Evolutionary conservation across 345 rosid genomes (phyloP).

Genomic region (Eucalyptus erythrocorys): DNA sequence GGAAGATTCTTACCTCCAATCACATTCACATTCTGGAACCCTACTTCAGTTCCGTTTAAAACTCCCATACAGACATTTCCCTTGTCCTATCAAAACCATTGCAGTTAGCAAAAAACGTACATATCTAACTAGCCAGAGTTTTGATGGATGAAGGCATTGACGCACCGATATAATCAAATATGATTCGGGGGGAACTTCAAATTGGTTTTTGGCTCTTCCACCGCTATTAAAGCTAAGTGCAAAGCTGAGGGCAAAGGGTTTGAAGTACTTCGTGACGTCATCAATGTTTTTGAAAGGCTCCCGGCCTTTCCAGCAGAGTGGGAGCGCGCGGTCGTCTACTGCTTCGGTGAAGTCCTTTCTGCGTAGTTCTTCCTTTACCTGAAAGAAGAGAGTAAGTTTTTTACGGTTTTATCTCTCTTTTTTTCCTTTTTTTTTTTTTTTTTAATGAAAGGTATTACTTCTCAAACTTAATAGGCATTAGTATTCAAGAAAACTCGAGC

Average conservation of each 20-base stretch:
- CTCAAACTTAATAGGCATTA: not conserved
- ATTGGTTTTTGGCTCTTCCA: constrained; percentile 27
- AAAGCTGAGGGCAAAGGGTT: constrained; percentile 50
- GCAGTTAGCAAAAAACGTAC: not conserved
- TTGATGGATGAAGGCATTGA: not conserved
- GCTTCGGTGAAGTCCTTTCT: constrained; percentile 48
- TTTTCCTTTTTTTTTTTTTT: not conserved
- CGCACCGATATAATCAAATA: constrained; percentile 79
- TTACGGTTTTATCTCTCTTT: rapidly evolving
- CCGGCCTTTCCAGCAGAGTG: constrained; percentile 79
- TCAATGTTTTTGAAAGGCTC: constrained; percentile 46
- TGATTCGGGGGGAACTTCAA: constrained; percentile 60
- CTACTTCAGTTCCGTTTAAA: constrained; percentile 63
- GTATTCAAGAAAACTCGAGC: not conserved
- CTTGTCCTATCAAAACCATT: constrained; percentile 18
- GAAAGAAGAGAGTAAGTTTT: not conserved
- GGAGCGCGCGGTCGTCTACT: constrained; percentile 48
- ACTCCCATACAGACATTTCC: constrained; percentile 91
- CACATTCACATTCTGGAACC: constrained; percentile 40
- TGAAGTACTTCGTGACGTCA: constrained; percentile 70
- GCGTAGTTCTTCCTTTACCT: constrained; percentile 38
- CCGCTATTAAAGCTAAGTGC: constrained; percentile 38
- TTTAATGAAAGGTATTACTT: not conserved
- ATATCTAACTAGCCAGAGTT: not conserved
- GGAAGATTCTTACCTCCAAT: constrained; percentile 48